Evolutionary conservation across 805 yeast genomes (phyloP).

Genomic region (Metschnikowia matae): DNA sequence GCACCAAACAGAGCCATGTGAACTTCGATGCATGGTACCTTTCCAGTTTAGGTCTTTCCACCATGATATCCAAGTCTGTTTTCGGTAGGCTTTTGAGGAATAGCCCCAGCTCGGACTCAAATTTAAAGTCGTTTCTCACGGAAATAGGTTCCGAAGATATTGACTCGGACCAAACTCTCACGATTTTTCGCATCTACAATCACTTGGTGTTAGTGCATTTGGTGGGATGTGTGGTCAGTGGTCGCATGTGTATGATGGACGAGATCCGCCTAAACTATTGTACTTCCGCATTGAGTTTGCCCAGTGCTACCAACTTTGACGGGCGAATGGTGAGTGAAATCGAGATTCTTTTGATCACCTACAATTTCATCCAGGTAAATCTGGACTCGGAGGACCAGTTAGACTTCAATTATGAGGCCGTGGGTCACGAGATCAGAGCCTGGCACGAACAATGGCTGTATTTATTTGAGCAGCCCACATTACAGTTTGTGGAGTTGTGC

Average conservation of each 20-base stretch:
- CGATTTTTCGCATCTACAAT: conserved; percentile 65
- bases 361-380: conserved; percentile 49
- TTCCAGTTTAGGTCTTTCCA: conserved; percentile 61
- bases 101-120: background rate
- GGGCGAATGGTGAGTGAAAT: conserved; percentile 81
- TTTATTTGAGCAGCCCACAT: conserved; percentile 62
- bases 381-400: conserved; percentile 18
- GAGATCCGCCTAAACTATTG: conserved; percentile 56
- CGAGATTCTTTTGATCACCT: conserved; percentile 53
- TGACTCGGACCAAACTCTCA: conserved; percentile 44
- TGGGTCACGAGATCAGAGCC: conserved; percentile 44
- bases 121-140: conserved; percentile 5
- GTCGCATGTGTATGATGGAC: conserved; percentile 61
- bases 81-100: conserved; percentile 33
- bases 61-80: conserved; percentile 51
- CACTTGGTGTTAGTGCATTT: conserved; percentile 66
- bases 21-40: conserved; percentile 68
- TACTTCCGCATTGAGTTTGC: conserved; percentile 50
- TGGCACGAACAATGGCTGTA: conserved; percentile 74
- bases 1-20: conserved; percentile 16
- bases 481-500: conserved; percentile 70
- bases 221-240: conserved; percentile 61
- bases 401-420: conserved; percentile 29
- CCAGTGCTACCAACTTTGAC: conserved; percentile 70
- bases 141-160: conserved; percentile 18